phyloP scores from a whole-genome alignment of 495 filamentous ascomycete genomes.

The Aspergillus baeticus region DNA sequence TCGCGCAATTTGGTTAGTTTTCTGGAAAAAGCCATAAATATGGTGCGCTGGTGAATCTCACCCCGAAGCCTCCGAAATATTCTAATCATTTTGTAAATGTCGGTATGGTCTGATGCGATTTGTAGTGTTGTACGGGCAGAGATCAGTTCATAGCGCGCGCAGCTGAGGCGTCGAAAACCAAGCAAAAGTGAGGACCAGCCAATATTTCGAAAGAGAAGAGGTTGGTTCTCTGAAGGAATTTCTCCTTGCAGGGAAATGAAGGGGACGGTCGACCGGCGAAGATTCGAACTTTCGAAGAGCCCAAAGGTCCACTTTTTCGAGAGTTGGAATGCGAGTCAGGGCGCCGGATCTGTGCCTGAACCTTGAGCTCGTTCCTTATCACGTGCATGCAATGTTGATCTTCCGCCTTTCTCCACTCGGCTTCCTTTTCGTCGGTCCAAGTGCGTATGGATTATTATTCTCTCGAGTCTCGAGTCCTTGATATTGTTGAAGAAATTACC shows the following conservation, averaged over 20 bases:
- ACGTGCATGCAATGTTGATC: slow-evolving; percentile 4
- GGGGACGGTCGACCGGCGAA: neutral
- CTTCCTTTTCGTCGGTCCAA: too few species aligned
- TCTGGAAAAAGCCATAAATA: neutral
- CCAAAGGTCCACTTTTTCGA: slow-evolving; percentile 7
- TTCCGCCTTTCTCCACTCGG: neutral
- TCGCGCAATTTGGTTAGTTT: slow-evolving; percentile 18
- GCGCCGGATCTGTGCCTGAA: neutral
- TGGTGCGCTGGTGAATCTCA: slow-evolving; percentile 8
- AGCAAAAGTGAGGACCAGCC: neutral
- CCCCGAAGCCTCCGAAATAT: slow-evolving; percentile 46
- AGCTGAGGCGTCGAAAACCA: slow-evolving; percentile 5
- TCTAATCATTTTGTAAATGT: slow-evolving; percentile 31
- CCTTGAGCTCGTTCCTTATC: neutral
- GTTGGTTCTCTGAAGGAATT: neutral
- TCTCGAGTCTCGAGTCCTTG: neutral
- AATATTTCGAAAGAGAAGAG: neutral
- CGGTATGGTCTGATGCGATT: slow-evolving; percentile 1
- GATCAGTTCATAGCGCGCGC: slow-evolving; percentile 20
- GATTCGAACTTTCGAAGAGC: slow-evolving; percentile 11
- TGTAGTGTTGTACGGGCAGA: neutral
- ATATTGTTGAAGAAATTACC: too few species aligned
- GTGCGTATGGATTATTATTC: too few species aligned
- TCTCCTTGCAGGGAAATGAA: neutral
- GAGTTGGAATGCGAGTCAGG: slow-evolving; percentile 1